phyloP scores from a whole-genome alignment of 2,329 filamentous ascomycete species.

The Metarhizium robertsii region DNA sequence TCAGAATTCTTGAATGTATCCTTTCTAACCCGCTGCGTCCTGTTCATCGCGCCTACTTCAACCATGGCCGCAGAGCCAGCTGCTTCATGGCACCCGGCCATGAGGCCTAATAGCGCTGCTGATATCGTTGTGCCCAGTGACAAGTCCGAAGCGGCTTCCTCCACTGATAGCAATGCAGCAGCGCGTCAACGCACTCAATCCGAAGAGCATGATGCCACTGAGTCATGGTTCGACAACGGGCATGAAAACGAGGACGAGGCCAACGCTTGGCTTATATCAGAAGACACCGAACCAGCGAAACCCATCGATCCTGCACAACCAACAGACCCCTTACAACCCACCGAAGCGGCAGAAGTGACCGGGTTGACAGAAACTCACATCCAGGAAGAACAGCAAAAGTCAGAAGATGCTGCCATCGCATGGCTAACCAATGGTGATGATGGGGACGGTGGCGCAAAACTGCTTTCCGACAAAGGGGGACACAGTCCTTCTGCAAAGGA shows the following conservation, averaged over 20 bases:
- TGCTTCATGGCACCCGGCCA: constrained; percentile 31
- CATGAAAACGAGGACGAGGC: constrained; percentile 10
- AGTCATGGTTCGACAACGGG: not conserved
- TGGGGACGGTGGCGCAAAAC: constrained; percentile 14
- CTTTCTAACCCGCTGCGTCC: not conserved
- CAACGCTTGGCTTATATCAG: constrained; percentile 15
- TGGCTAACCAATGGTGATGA: constrained; percentile 9
- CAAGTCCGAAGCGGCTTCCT: not conserved
- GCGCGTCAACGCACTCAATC: not conserved
- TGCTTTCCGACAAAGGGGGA: constrained; percentile 13
- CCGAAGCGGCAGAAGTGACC: not conserved
- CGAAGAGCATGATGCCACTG: not conserved
- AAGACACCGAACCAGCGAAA: constrained; percentile 5
- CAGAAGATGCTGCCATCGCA: not conserved
- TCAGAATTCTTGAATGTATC: constrained; percentile 1
- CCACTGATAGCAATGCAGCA: not conserved
- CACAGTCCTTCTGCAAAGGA: not conserved
- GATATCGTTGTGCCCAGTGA: not conserved
- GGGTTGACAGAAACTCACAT: not conserved
- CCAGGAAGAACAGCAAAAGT: not conserved
- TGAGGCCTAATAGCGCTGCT: constrained; percentile 24
- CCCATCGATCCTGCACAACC: not conserved
- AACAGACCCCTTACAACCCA: not conserved
- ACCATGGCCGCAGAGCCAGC: constrained; percentile 28
- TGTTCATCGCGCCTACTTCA: constrained; percentile 7